Base-by-base conservation (phyloP, 208 protist species). In the Leishmania guyanensis region DNA sequence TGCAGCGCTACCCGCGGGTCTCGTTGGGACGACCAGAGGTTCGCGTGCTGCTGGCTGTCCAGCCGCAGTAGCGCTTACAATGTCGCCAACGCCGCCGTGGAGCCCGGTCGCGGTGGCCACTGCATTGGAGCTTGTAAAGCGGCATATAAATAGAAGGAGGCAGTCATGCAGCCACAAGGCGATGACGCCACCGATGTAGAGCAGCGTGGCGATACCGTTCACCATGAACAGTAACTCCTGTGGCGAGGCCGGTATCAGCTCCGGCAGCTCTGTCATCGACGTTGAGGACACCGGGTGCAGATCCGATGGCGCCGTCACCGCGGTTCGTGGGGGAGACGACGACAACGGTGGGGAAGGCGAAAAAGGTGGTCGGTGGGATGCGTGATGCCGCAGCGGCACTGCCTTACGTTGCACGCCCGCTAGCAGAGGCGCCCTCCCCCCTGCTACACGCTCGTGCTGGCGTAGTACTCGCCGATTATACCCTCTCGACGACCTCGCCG, bases 181-280 rank as follows among this genome's bases (percentile, higher is more conserved):
- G 53, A 80, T 51, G 66, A 91, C 53, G 66, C 77, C 39, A 81
- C 5, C 70, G 29, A 8, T 54, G 77, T 86, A 86, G 6, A 83
- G 39, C 3, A 86, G 9, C 10, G 64, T 78, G 43, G 87, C 82
- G 60, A 90, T 75, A 46, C 69, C 75, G 46, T 84, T 82, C 50
- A 80, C 10, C 75, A 85, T 89, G 53, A 90, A 74, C 14, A 90
- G 78, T 3, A 88, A 65, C 65, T 90, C 87, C 22, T 66, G 53
- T 1, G 83, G 72, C 8, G 81, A 51, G 39, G 82, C 76, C 1
- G 77, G 58, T 5, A 73, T 54, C n/a, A 3, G 17, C 14, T 9
- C 17, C 54, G 54, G 20, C 17, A 33, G 29, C 56, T 20, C 70
- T 58, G 70, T 51, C 48, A 22, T 6, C 43, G 48, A 46, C 4